Conservation (phyloP, 1,284 basidiomycete species). For the Mycena sp. region DNA sequence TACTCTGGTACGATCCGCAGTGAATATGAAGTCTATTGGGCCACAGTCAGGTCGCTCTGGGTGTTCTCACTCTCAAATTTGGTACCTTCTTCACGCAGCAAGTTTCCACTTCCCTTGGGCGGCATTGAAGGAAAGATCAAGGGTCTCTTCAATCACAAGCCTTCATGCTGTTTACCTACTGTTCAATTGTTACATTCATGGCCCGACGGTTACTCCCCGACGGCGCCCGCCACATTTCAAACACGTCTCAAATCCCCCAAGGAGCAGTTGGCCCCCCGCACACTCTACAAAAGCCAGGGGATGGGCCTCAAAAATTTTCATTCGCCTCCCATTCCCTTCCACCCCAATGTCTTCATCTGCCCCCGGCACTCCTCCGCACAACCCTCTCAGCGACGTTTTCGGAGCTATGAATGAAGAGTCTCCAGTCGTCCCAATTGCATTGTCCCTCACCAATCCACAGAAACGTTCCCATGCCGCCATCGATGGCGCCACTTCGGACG, state of each 20-base stretch:
- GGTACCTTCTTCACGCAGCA: conserved; percentile 1
- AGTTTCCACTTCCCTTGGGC: conserved; percentile 7
- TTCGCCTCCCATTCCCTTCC: background rate
- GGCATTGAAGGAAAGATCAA: conserved; percentile 1
- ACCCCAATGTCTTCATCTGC: background rate
- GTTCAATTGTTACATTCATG: too few relatives aligned
- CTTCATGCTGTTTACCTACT: too few relatives aligned
- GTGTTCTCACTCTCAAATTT: background rate
- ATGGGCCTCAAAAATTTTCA: too few relatives aligned
- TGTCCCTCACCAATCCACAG: too few relatives aligned
- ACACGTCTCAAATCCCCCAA: too few relatives aligned
- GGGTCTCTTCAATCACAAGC: too few relatives aligned
- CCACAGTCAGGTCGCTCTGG: too few relatives aligned
- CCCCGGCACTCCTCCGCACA: background rate
- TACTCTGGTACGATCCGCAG: background rate
- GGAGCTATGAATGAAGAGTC: conserved; percentile 2
- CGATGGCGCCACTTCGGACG: background rate
- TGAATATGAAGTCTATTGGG: background rate
- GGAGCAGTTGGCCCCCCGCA: too few relatives aligned
- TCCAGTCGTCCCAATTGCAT: background rate
- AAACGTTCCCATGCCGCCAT: background rate
- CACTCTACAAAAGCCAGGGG: too few relatives aligned
- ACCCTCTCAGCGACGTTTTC: background rate
- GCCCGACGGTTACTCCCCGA: too few relatives aligned
- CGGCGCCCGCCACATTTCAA: too few relatives aligned